Percentiles rank a stretch among this genome's conserved stretches.
Conservation (phyloP, 257 asterid genomes). For the Penstemon newberryi region DNA sequence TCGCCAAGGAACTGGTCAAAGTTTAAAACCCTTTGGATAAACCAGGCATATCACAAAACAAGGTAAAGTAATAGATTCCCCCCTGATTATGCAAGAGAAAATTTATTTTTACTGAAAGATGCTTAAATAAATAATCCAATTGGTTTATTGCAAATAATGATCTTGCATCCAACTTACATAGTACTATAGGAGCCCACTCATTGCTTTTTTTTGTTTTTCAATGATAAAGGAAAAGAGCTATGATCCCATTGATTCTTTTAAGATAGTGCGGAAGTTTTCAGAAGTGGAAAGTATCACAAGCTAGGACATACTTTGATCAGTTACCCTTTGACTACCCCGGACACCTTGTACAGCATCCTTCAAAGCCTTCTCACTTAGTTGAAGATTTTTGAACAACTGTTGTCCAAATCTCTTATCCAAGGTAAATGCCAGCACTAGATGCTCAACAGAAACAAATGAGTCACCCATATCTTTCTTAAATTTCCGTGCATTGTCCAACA, state of each 20-base stretch:
- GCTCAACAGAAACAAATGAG: slow-evolving; percentile 93
- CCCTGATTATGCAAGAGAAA: slow-evolving; percentile 7
- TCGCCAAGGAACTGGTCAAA: not conserved
- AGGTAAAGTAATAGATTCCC: not conserved
- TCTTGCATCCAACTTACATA: slow-evolving; percentile 17
- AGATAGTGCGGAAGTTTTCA: slow-evolving; percentile 8
- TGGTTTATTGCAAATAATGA: slow-evolving; percentile 11
- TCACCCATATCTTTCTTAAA: slow-evolving; percentile 78
- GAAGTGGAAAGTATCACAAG: slow-evolving; percentile 11
- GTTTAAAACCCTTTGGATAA: not conserved
- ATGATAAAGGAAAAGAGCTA: not conserved
- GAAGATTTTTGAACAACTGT: slow-evolving; percentile 58
- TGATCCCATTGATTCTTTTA: slow-evolving; percentile 4
- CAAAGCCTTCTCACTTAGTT: slow-evolving; percentile 63
- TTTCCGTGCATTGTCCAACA: slow-evolving; percentile 75
- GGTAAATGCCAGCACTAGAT: slow-evolving; percentile 69
- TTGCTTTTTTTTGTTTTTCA: not conserved
- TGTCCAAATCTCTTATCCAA: slow-evolving; percentile 83
- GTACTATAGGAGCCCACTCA: not conserved
- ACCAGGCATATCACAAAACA: not conserved
- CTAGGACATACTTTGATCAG: slow-evolving; percentile 70
- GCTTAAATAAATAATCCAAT: slow-evolving; percentile 12
- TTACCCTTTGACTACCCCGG: slow-evolving; percentile 89
- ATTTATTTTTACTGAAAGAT: slow-evolving; percentile 1
- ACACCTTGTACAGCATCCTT: slow-evolving; percentile 85